Evolutionary conservation across 148 eudicot species (phyloP).

Genomic region (Arbutus unedo): DNA sequence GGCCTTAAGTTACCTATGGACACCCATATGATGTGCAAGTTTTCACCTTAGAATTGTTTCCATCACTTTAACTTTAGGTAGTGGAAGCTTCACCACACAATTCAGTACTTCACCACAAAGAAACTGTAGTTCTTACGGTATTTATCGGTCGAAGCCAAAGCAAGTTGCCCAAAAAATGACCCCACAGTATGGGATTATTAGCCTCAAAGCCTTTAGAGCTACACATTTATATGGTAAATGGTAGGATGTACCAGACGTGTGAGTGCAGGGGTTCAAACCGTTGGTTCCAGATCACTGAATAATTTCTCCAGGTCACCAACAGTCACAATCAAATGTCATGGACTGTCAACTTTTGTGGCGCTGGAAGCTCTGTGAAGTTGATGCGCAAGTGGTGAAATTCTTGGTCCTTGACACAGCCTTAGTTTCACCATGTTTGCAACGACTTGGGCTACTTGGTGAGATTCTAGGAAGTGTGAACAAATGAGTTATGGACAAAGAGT

Average conservation of each 20-base stretch:
- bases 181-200: background rate
- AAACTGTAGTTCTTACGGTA: background rate
- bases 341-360: no score
- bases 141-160: background rate
- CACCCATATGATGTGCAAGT: background rate
- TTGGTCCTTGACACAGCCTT: background rate
- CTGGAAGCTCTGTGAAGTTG: no score
- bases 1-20: background rate
- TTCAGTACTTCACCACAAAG: constrained; percentile 12
- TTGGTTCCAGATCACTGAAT: background rate
- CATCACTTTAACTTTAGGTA: background rate
- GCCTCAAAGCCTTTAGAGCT: background rate
- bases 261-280: background rate
- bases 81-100: constrained; percentile 1
- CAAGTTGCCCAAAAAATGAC: background rate
- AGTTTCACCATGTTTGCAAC: background rate
- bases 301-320: background rate
- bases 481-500: background rate
- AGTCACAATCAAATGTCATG: no score
- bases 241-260: background rate
- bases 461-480: background rate
- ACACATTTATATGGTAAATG: background rate
- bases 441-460: background rate
- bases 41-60: background rate
- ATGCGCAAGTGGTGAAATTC: no score